phyloP scores from a whole-genome alignment of 352 stramenopile genomes.

The Phytophthora litchii region DNA sequence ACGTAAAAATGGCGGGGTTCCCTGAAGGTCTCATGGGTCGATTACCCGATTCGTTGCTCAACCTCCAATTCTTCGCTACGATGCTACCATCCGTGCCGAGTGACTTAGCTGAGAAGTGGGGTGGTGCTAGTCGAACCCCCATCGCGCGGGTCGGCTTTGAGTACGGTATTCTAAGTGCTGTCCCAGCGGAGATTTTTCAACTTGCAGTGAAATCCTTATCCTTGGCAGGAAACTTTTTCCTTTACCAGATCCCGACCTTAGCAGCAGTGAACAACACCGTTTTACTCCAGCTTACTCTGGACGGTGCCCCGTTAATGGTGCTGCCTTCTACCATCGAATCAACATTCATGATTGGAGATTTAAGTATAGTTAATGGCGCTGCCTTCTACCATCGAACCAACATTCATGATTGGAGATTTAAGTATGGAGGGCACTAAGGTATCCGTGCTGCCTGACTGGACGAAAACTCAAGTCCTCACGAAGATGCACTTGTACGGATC shows the following conservation, averaged over 20 bases:
- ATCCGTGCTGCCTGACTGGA: conserved; percentile 21
- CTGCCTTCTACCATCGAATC: conserved; percentile 18
- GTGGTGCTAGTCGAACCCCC: conserved; percentile 5
- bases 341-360: conserved; percentile 30
- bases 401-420: conserved; percentile 30
- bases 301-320: conserved; percentile 18
- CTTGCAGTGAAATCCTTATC: conserved; percentile 26
- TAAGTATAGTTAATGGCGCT: conserved; percentile 22
- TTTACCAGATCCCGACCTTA: conserved; percentile 16
- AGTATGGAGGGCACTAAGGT: conserved; percentile 26
- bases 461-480: conserved; percentile 17
- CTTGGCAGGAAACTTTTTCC: conserved; percentile 26
- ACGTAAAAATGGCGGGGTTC: conserved; percentile 17
- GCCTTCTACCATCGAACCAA: conserved; percentile 18
- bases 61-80: conserved; percentile 32
- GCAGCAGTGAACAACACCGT: conserved; percentile 13
- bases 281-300: conserved; percentile 22
- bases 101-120: conserved; percentile 27
- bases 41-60: conserved; percentile 15
- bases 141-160: conserved; percentile 31
- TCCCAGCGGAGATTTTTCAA: conserved; percentile 25
- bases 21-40: conserved; percentile 21
- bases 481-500: conserved; percentile 29
- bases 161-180: conserved; percentile 21
- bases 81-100: conserved; percentile 16